Evolutionary conservation across 345 rosid genomes (phyloP).

Genomic region (Arabis hirsuta): DNA sequence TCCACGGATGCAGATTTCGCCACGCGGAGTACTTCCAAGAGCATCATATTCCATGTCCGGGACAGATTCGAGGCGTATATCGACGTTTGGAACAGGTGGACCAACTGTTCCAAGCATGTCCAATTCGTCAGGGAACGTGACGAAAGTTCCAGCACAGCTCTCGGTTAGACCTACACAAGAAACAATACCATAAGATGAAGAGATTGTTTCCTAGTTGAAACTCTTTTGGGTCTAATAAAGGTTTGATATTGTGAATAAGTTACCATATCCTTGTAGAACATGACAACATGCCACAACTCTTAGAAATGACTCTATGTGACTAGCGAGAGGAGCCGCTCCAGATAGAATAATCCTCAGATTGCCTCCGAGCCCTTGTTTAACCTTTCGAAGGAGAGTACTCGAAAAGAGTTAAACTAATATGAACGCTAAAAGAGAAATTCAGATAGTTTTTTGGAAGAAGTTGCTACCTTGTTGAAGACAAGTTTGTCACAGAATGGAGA

Average conservation of each 20-base stretch:
- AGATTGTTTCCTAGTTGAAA: background rate
- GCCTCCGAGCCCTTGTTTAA: conserved; percentile 87
- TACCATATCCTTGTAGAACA: conserved; percentile 96
- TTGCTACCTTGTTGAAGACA: conserved; percentile 73
- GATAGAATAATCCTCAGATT: conserved; percentile 78
- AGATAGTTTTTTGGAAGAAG: background rate
- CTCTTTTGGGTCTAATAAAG: background rate
- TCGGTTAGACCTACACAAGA: conserved; percentile 73
- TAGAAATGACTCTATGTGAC: conserved; percentile 78
- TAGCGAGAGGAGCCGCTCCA: conserved; percentile 87
- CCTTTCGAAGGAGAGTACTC: conserved; percentile 45
- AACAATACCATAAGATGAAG: background rate
- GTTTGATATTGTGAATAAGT: conserved; percentile 1
- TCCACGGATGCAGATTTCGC: conserved; percentile 81
- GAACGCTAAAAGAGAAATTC: background rate
- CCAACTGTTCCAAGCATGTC: conserved; percentile 89
- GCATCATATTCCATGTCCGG: conserved; percentile 91
- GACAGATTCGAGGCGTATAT: conserved; percentile 77
- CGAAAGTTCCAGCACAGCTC: conserved; percentile 88
- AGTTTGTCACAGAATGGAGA: conserved; percentile 77
- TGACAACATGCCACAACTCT: conserved; percentile 90
- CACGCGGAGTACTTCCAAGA: conserved; percentile 69
- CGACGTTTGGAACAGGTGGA: conserved; percentile 92
- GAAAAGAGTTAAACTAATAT: background rate
- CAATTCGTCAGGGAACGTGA: conserved; percentile 70